These are phyloP conservation scores for Aureobasidium sp. DNA, from an alignment of 2,329 filamentous ascomycete genomes.

Conservation along the genomic window DNA sequence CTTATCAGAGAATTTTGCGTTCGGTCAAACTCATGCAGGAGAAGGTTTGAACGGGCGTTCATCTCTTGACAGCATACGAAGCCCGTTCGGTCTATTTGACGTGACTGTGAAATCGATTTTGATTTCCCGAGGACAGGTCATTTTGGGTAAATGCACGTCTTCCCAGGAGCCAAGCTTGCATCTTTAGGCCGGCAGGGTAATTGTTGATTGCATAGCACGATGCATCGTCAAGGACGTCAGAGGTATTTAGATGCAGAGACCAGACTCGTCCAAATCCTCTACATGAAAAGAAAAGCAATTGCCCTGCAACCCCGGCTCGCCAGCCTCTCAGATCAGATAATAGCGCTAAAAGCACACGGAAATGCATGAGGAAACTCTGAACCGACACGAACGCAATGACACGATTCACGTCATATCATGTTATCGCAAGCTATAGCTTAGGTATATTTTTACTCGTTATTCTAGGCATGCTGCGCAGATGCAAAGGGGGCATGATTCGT, in stretches of 20 bases:
- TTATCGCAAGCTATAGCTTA: neutral
- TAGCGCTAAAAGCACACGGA: neutral
- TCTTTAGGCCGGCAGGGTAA: neutral
- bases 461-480: neutral
- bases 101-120: neutral
- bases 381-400: neutral
- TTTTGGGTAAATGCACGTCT: neutral
- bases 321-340: neutral
- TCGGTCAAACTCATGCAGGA: neutral
- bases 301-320: neutral
- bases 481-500: neutral
- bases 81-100: neutral
- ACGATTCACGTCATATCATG: neutral
- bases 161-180: neutral
- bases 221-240: constrained; percentile 2
- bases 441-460: neutral
- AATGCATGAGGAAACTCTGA: neutral
- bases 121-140: neutral
- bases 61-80: neutral
- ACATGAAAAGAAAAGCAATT: neutral
- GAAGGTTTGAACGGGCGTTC: neutral
- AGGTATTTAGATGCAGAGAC: neutral
- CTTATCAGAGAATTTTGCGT: neutral
- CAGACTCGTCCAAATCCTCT: neutral
- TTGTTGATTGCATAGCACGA: neutral